phyloP scores from a whole-genome alignment of 345 rosid genomes.

The Heritiera littoralis region DNA sequence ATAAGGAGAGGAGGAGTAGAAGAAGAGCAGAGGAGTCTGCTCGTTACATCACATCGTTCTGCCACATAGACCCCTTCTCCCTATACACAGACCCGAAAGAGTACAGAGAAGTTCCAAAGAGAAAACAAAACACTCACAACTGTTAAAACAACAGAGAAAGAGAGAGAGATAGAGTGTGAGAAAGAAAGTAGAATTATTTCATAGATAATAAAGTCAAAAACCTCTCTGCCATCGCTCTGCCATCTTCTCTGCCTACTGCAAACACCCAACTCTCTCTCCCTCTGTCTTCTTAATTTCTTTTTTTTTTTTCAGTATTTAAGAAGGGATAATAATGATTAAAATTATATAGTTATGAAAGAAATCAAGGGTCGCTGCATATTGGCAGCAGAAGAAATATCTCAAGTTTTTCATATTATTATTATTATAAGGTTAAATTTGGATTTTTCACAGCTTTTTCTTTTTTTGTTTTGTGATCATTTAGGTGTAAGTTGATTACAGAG shows the following conservation, averaged over 20 bases:
- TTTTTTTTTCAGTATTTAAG: background rate
- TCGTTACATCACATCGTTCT: conserved; percentile 79
- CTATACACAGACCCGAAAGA: conserved; percentile 29
- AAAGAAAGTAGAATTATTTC: conserved; percentile 42
- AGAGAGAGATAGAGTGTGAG: conserved; percentile 32
- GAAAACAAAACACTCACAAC: conserved; percentile 30
- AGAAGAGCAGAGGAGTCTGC: conserved; percentile 17
- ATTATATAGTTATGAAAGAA: conserved; percentile 1
- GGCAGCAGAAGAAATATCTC: background rate
- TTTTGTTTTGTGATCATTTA: background rate
- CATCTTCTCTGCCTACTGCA: conserved; percentile 34
- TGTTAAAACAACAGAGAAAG: conserved; percentile 25
- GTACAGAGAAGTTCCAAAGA: conserved; percentile 27
- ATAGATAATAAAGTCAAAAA: conserved; percentile 61
- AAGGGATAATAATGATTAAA: background rate
- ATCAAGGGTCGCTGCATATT: conserved; percentile 25
- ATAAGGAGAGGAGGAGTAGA: conserved; percentile 3
- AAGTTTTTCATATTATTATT: background rate
- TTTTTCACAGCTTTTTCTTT: background rate
- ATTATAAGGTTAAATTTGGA: background rate
- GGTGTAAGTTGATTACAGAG: background rate
- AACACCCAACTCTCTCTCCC: conserved; percentile 30
- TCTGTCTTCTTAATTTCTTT: conserved; percentile 22
- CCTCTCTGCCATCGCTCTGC: conserved; percentile 51
- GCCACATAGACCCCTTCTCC: conserved; percentile 35